phyloP scores from a whole-genome alignment of 225 moss, liverwort and hornwort genomes.

The Ulota crispa region DNA sequence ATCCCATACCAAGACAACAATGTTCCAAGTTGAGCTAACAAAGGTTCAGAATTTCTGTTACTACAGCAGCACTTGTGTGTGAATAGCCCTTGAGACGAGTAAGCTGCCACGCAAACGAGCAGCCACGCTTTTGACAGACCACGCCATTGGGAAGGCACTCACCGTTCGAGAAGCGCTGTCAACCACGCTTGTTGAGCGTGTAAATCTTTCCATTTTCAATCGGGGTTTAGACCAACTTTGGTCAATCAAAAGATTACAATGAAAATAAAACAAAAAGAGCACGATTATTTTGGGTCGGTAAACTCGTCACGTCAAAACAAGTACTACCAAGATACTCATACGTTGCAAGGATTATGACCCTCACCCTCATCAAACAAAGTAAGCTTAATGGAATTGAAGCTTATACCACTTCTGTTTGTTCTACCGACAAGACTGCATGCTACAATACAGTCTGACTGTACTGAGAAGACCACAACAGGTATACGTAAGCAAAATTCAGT shows the following conservation, averaged over 20 bases:
- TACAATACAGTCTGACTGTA: background rate
- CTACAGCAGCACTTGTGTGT: background rate
- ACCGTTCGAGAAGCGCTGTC: conserved; percentile 3
- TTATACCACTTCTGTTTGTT: background rate
- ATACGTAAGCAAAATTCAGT: background rate
- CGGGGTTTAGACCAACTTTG: background rate
- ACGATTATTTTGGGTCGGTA: background rate
- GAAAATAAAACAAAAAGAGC: background rate
- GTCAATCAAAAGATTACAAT: background rate
- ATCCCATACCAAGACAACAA: no score
- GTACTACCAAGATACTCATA: conserved; percentile 1
- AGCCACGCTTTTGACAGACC: conserved; percentile 5
- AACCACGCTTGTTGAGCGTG: conserved; percentile 5
- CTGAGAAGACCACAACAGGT: background rate
- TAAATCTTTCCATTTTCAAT: conserved; percentile 7
- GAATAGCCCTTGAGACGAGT: background rate
- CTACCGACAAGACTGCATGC: background rate
- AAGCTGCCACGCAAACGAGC: background rate
- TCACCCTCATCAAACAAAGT: background rate
- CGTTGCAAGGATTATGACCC: background rate
- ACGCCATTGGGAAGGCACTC: conserved; percentile 15
- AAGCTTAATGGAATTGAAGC: background rate
- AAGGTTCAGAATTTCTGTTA: background rate
- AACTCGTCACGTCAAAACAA: background rate
- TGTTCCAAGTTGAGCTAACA: background rate